Percentiles rank a stretch among this genome's conserved stretches.
Evolutionary conservation across 108 stramenopile genomes (phyloP).

Genomic region (Chaetoceros tenuissimus): DNA sequence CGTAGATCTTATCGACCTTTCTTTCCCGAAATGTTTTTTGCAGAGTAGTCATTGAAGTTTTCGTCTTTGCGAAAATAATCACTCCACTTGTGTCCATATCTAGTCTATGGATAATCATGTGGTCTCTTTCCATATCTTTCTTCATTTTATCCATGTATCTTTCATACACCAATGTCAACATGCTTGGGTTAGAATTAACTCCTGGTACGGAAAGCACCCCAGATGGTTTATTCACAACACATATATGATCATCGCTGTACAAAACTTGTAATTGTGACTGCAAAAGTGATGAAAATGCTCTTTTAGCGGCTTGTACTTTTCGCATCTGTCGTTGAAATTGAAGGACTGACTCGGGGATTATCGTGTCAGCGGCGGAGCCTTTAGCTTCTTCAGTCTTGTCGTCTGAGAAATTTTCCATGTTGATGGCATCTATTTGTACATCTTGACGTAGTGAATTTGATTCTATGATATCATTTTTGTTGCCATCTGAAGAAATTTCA

Average conservation of each 20-base stretch:
- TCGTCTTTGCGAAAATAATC: conserved; percentile 52
- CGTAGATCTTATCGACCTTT: conserved; percentile 48
- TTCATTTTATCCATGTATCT: conserved; percentile 7
- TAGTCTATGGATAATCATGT: conserved; percentile 75
- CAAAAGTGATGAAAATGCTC: conserved; percentile 25
- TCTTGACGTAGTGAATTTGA: too few species aligned
- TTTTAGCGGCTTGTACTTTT: conserved; percentile 40
- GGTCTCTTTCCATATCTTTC: conserved; percentile 12
- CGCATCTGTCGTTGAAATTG: conserved; percentile 70
- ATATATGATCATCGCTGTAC: conserved; percentile 52
- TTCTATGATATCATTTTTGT: too few species aligned
- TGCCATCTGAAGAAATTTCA: too few species aligned
- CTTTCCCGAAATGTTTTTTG: conserved; percentile 63
- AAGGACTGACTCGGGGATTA: conserved; percentile 60
- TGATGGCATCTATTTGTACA: too few species aligned
- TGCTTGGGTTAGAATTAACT: conserved; percentile 35
- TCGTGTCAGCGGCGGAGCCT: background rate
- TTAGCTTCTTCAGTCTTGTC: too few species aligned
- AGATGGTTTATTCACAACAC: conserved; percentile 70
- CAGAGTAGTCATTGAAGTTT: conserved; percentile 24
- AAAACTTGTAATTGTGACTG: conserved; percentile 37
- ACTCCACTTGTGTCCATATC: conserved; percentile 83
- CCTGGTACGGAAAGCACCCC: conserved; percentile 75
- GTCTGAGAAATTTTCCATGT: too few species aligned
- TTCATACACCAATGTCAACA: conserved; percentile 53